Base-by-base conservation (phyloP, 2,329 filamentous ascomycete genomes). In the Nemania sp. region DNA sequence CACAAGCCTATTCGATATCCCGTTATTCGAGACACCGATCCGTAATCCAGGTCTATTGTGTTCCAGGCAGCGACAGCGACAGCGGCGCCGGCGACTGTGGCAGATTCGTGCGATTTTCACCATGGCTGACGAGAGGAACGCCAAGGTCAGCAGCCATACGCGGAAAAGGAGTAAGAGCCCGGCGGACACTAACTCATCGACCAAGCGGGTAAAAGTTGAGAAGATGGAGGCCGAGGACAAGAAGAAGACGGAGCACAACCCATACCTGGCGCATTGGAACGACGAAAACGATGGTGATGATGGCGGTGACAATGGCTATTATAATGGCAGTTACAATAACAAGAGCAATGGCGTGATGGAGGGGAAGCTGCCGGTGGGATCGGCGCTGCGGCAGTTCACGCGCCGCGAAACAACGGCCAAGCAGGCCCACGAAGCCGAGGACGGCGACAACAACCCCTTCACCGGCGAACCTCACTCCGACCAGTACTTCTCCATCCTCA, bases 191-290 rank as follows among this genome's bases (percentile, higher is more conserved):
- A 61, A 65, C 36, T 44, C 56, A 33, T 58, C 62, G 24, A 28
- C 49, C 22, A 70, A 70, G 63, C 64, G 68, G 45, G 52, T 64
- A 46, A 68, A 66, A 49, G 54, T 65, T 44, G 68, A 65, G 49
- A 64, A 52, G 12, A 59, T 64, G 39, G 59, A 56, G 8, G 46
- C 48, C 22, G 67, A 68, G 28, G 67, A 68, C 31, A 59, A 61
- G 24, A 69, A 66, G 43, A 39, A 31, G 46, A 20, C 24, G 41
- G 73, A 72, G 59, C 70, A 81, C 69, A 97, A 97, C 71, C 90
- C 90, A 1, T 97, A 99, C 77, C 84, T 99, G 59, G 90, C 91
- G 52, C 94, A 99, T 74, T 88, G 89, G 84, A 86, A 93, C 73
- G 66, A 67, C 28, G 68, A 73, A 39, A 70, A 68, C 52, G 67